These are phyloP conservation scores for Phytophthora pinifolia DNA, from an alignment of 352 stramenopile species.

Conservation along the genomic window DNA sequence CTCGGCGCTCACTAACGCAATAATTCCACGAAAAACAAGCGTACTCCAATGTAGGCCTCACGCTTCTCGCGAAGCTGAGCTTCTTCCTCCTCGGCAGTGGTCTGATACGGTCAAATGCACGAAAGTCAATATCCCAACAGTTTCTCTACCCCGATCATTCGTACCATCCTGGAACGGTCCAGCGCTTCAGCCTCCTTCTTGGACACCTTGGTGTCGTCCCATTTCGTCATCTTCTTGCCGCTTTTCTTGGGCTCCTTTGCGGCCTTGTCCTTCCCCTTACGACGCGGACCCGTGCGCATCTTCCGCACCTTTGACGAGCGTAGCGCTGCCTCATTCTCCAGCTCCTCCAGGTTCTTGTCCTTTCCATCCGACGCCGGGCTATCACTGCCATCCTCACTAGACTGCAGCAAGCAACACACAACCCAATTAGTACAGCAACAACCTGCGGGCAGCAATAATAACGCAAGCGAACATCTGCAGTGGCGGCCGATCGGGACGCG, in stretches of 20 bases:
- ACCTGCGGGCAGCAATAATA: not conserved
- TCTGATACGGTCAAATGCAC: constrained; percentile 31
- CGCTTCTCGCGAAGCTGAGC: constrained; percentile 71
- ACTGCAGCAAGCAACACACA: constrained; percentile 25
- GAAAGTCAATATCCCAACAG: not conserved
- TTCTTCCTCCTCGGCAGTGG: constrained; percentile 71
- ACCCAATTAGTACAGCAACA: constrained; percentile 1
- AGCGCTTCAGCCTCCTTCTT: constrained; percentile 81
- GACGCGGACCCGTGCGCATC: constrained; percentile 69
- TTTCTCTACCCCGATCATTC: constrained; percentile 3
- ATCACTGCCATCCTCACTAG: constrained; percentile 67
- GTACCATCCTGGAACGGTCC: constrained; percentile 70
- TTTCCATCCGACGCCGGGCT: constrained; percentile 49
- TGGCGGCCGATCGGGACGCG: constrained; percentile 39
- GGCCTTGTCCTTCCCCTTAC: constrained; percentile 62
- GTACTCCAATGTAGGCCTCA: constrained; percentile 82
- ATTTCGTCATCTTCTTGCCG: constrained; percentile 84
- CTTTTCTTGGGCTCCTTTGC: constrained; percentile 59
- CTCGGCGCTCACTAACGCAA: not conserved
- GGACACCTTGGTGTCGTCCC: constrained; percentile 83
- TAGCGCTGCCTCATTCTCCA: constrained; percentile 51
- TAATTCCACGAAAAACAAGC: constrained; percentile 9
- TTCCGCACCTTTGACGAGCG: constrained; percentile 38
- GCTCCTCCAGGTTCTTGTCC: constrained; percentile 53
- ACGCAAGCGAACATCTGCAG: constrained; percentile 30